Percentiles rank a stretch among this genome's conserved stretches.
Conservation (phyloP, 306 rosid genomes). For the Malus fusca region DNA sequence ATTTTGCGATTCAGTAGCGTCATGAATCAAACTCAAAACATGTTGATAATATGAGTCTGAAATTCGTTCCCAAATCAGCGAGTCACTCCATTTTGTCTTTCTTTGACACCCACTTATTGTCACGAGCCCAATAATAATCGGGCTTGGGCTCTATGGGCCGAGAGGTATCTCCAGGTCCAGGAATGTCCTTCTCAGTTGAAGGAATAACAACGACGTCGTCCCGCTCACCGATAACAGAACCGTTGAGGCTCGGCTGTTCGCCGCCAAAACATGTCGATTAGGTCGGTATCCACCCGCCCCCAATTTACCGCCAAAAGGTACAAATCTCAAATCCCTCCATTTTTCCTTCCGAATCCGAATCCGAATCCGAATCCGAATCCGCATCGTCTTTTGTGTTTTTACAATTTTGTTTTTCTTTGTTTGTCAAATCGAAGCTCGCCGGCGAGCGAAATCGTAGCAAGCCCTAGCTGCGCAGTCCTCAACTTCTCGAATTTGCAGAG, state of each 20-base stretch:
- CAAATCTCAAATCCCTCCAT: background rate
- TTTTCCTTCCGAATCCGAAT: background rate
- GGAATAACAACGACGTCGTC: background rate
- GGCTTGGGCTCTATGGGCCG: background rate
- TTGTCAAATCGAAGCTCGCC: conserved; percentile 23
- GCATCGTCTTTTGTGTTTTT: background rate
- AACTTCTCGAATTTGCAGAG: conserved; percentile 24
- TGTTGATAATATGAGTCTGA: no score
- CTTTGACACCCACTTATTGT: background rate
- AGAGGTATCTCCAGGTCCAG: background rate
- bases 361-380: no score
- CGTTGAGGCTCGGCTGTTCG: background rate
- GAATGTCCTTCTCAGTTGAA: background rate
- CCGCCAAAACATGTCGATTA: background rate
- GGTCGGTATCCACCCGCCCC: conserved; percentile 11
- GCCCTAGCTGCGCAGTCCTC: conserved; percentile 19
- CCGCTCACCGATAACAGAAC: no score
- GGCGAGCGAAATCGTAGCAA: conserved; percentile 21
- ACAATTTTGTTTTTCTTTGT: background rate
- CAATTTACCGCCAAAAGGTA: conserved; percentile 30
- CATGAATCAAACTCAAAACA: fast-evolving
- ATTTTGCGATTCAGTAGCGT: fast-evolving
- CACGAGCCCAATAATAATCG: background rate
- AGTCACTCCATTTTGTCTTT: fast-evolving
- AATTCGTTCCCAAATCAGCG: no score